Evolutionary conservation across 2,329 filamentous ascomycete species (phyloP).

Genomic region (Stachybotrys chartarum): DNA sequence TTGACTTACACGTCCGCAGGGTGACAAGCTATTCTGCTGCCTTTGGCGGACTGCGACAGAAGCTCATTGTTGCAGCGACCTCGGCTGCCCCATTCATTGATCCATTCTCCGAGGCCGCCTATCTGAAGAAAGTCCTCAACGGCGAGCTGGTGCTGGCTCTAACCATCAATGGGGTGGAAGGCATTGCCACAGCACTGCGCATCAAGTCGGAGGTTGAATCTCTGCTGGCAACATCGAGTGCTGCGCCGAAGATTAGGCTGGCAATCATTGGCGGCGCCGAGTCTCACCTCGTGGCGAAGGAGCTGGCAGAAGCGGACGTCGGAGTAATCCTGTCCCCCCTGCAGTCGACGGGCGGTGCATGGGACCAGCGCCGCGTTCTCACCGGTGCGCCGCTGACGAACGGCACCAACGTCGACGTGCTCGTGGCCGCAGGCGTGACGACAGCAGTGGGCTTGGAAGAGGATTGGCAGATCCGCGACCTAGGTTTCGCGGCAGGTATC

Average conservation of each 20-base stretch:
- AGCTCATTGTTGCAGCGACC: constrained; percentile 44
- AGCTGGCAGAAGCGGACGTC: constrained; percentile 48
- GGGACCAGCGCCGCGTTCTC: constrained; percentile 56
- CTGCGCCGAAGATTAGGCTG: constrained; percentile 34
- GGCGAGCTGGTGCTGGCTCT: constrained; percentile 49
- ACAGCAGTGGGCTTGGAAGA: constrained; percentile 53
- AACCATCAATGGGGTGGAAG: constrained; percentile 55
- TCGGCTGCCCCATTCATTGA: constrained; percentile 26
- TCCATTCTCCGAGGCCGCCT: constrained; percentile 39
- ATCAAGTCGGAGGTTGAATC: constrained; percentile 51
- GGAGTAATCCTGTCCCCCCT: constrained; percentile 55
- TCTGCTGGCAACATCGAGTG: constrained; percentile 14
- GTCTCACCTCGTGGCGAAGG: constrained; percentile 49
- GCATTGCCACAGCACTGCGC: constrained; percentile 50
- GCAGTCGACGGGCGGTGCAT: constrained; percentile 44
- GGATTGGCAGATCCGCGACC: constrained; percentile 54
- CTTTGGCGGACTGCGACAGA: constrained; percentile 42
- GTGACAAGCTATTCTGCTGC: constrained; percentile 48
- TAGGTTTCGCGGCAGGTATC: constrained; percentile 53
- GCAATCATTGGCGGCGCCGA: constrained; percentile 58
- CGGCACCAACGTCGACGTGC: constrained; percentile 51
- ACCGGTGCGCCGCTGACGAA: constrained; percentile 60
- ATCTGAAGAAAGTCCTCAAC: constrained; percentile 44
- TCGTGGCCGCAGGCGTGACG: constrained; percentile 51
- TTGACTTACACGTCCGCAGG: constrained; percentile 30